Evolutionary conservation across 345 rosid genomes (phyloP).

Genomic region (Populus alba): DNA sequence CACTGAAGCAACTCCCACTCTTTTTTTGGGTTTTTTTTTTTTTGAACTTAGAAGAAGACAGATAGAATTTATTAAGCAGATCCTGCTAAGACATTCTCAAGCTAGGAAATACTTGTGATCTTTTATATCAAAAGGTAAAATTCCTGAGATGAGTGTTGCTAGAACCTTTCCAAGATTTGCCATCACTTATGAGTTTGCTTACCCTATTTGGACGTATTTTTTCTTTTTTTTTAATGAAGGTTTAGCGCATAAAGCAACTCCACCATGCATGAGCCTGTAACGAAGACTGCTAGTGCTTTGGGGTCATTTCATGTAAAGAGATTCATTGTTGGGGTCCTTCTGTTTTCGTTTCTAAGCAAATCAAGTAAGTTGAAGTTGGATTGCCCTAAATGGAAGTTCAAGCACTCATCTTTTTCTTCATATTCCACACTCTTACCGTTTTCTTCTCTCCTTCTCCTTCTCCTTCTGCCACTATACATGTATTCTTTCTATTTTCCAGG

Average conservation of each 20-base stretch:
- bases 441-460: neutral
- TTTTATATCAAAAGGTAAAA: slow-evolving; percentile 23
- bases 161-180: slow-evolving; percentile 25
- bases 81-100: slow-evolving; percentile 26
- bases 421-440: neutral
- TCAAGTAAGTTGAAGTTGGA: slow-evolving; percentile 6
- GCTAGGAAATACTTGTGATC: slow-evolving; percentile 9
- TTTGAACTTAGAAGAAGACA: neutral
- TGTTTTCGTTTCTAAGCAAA: slow-evolving; percentile 5
- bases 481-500: neutral
- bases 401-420: slow-evolving; percentile 10
- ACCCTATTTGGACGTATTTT: slow-evolving; percentile 1
- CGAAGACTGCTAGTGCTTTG: slow-evolving; percentile 22
- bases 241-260: slow-evolving; percentile 33
- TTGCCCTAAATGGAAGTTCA: slow-evolving; percentile 23
- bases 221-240: neutral
- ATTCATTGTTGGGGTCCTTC: neutral
- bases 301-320: slow-evolving; percentile 36
- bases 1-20: slow-evolving; percentile 6
- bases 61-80: slow-evolving; percentile 11
- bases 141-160: slow-evolving; percentile 14
- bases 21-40: neutral
- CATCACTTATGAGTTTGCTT: neutral
- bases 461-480: neutral
- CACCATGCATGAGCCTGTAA: slow-evolving; percentile 18